A percentile compares a stretch with the other conserved stretches of the same genome.
Conservation (phyloP, 331 rosid species). For the Acacia concinna region DNA sequence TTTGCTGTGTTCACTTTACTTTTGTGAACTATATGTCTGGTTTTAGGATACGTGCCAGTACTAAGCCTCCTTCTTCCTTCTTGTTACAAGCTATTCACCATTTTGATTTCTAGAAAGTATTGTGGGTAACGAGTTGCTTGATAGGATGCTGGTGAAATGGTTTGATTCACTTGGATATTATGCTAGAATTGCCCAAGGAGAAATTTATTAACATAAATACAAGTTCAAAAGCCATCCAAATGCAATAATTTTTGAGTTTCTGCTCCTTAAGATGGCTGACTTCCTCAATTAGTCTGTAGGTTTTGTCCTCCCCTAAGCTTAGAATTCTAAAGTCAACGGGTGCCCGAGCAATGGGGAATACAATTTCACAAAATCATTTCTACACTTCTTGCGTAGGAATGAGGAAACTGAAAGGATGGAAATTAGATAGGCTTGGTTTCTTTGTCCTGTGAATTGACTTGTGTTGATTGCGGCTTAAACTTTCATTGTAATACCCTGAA, state of each 20-base stretch:
- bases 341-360: constrained; percentile 20
- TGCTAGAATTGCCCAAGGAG: constrained; percentile 10
- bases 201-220: constrained; percentile 8
- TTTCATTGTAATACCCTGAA: constrained; percentile 27
- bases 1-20: constrained; percentile 17
- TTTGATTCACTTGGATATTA: constrained; percentile 30
- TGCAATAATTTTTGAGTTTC: constrained; percentile 24
- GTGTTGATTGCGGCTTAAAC: constrained; percentile 27
- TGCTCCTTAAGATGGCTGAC: constrained; percentile 15
- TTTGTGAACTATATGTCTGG: constrained; percentile 10
- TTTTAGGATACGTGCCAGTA: constrained; percentile 2
- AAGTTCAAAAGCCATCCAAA: constrained; percentile 16
- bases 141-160: constrained; percentile 32
- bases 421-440: constrained; percentile 17
- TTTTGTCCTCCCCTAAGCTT: constrained; percentile 7
- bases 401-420: constrained; percentile 13
- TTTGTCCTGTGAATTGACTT: constrained; percentile 24
- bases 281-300: constrained; percentile 27
- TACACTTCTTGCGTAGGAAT: constrained; percentile 6
- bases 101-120: constrained; percentile 19
- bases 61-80: constrained; percentile 23
- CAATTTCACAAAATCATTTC: constrained; percentile 4
- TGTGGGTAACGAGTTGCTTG: constrained; percentile 24
- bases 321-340: constrained; percentile 16
- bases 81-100: constrained; percentile 6